Conservation (phyloP, 768 basidiomycete genomes). For the Suillus variegatus region DNA sequence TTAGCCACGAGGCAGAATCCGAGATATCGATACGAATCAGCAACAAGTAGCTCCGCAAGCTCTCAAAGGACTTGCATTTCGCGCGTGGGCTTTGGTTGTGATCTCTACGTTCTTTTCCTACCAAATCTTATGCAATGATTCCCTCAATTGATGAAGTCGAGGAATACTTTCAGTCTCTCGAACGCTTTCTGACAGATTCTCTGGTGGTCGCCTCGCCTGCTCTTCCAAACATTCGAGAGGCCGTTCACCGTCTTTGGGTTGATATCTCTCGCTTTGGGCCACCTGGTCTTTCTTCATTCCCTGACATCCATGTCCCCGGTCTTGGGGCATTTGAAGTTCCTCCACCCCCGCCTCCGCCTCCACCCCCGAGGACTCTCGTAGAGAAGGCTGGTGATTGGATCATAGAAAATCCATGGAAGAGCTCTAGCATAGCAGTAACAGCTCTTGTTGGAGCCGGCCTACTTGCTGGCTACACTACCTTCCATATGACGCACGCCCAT, state of each 20-base stretch:
- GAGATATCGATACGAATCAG: conserved; percentile 12
- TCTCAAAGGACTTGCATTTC: conserved; percentile 6
- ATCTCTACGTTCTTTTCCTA: not conserved
- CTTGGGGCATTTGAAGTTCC: conserved; percentile 76
- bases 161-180: conserved; percentile 65
- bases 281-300: conserved; percentile 40
- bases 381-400: conserved; percentile 54
- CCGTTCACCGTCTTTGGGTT: conserved; percentile 68
- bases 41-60: not conserved
- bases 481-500: conserved; percentile 24
- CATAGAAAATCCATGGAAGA: conserved; percentile 60
- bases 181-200: conserved; percentile 60
- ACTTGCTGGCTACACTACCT: conserved; percentile 53
- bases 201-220: conserved; percentile 57
- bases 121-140: conserved; percentile 20
- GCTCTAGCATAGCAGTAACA: conserved; percentile 54
- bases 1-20: conserved; percentile 5
- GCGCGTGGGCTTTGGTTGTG: not conserved
- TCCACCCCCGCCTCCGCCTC: conserved; percentile 59
- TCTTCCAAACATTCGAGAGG: conserved; percentile 64
- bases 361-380: conserved; percentile 45
- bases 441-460: conserved; percentile 66
- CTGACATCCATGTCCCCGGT: conserved; percentile 59
- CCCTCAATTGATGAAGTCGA: conserved; percentile 67
- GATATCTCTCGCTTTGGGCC: conserved; percentile 85